Base-by-base conservation (phyloP, 2,329 filamentous ascomycete species). In the Colletotrichum australisinense region DNA sequence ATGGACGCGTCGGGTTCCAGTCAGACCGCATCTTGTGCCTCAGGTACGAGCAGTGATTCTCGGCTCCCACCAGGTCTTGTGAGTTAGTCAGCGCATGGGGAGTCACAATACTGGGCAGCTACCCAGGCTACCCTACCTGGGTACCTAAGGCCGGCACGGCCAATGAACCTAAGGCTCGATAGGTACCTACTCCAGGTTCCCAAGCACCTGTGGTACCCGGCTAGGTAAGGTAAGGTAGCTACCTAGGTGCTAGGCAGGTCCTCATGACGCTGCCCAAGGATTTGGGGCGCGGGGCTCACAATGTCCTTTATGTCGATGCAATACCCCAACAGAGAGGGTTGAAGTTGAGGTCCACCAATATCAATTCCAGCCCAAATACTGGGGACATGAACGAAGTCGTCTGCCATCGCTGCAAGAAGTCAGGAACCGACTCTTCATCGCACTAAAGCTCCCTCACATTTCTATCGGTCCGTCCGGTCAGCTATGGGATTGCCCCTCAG, bases 401-500 rank as follows among this genome's bases (percentile, higher is more conserved):
- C 42, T 49, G 42, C 42, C 42, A 49, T 5, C 3, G 8, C 19
- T 63, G 26, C 38, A 42, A 19, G 14, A 32, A 49, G 16, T 30
- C 16, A 63, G n/a, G 5, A 19, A 52, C 8, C 26, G 19, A 32
- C 5, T 7, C 6, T 55, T 30, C 19, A 12, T 5, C 14, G 12
- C 28, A 32, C 49, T 14, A 16, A 5, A 11, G 24, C 5, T 8
- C n/a, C 19, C 38, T 49, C 58, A 38, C 24, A 35, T 63, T 52
- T 38, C 46, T 19, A 56, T 26, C 58, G 46, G 35, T 56, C 8
- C 46, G 9, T 56, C 42, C 28, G 60, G 12, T 55, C 38, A 7
- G 65, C 22, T 22, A 74, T 72, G 67, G 68, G 68, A 74, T 63
- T 75, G 52, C 53, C 64, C 67, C 79, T 82, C 75, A 83, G 80